Conservation (phyloP, 2,329 filamentous ascomycete genomes). For the Penicillium polonicum region DNA sequence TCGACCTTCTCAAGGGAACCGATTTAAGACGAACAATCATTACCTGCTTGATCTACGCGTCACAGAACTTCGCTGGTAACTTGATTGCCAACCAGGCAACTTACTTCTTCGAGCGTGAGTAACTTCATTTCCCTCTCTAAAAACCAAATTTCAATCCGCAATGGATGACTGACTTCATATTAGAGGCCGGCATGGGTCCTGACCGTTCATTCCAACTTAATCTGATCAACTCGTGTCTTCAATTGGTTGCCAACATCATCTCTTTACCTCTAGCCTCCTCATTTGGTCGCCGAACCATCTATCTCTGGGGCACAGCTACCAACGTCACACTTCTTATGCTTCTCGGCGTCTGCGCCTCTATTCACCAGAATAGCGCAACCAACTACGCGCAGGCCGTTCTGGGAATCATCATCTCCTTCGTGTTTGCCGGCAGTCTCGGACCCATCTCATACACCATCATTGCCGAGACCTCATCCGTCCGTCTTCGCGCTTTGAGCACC, state of each 20-base stretch:
- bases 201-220: conserved; percentile 31
- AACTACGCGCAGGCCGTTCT: conserved; percentile 43
- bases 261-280: conserved; percentile 39
- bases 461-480: conserved; percentile 40
- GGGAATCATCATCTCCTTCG: conserved; percentile 43
- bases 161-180: conserved; percentile 8
- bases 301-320: conserved; percentile 37
- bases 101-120: conserved; percentile 55
- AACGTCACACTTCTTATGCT: conserved; percentile 40
- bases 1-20: conserved; percentile 36
- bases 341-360: conserved; percentile 38
- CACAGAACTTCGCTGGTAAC: conserved; percentile 57
- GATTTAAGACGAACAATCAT: conserved; percentile 34
- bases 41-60: conserved; percentile 33
- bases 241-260: conserved; percentile 38
- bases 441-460: conserved; percentile 43
- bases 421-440: conserved; percentile 37
- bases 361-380: conserved; percentile 32
- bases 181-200: conserved; percentile 32
- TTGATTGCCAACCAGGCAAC: conserved; percentile 63
- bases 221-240: conserved; percentile 30
- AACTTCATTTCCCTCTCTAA: neutral
- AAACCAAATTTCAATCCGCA: neutral
- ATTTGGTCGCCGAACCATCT: conserved; percentile 45
- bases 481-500: conserved; percentile 41